Evolutionary conservation across 805 yeast species (phyloP).

Genomic region (Ogataea corticis): DNA sequence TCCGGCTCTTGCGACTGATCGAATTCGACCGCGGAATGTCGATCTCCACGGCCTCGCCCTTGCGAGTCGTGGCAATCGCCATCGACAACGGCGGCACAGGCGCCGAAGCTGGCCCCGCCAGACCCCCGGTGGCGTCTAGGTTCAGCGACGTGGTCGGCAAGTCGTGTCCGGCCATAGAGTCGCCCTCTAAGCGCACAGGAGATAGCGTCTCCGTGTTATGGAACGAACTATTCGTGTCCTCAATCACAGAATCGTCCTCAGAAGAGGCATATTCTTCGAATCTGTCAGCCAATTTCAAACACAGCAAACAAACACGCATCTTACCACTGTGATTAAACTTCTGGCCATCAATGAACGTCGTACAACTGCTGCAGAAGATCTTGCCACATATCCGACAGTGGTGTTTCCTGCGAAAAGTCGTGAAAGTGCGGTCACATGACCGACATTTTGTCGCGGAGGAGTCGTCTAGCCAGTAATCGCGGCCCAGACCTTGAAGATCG

Average conservation of each 20-base stretch:
- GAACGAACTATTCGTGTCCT: conserved; percentile 33
- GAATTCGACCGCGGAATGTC: conserved; percentile 39
- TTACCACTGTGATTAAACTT: conserved; percentile 64
- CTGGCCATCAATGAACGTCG: conserved; percentile 67
- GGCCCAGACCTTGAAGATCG: conserved; percentile 49
- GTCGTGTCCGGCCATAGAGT: conserved; percentile 7
- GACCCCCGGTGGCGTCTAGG: conserved; percentile 11
- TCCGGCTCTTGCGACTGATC: conserved; percentile 28
- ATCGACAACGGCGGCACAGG: conserved; percentile 65
- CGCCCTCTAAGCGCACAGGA: conserved; percentile 18
- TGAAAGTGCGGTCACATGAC: conserved; percentile 75
- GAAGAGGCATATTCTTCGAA: conserved; percentile 69
- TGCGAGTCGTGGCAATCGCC: conserved; percentile 81
- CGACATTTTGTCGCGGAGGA: conserved; percentile 88
- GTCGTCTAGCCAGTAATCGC: conserved; percentile 96
- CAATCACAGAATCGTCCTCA: conserved; percentile 51
- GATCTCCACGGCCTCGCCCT: conserved; percentile 78
- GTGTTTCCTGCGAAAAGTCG: conserved; percentile 86
- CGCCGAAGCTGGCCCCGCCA: conserved; percentile 31
- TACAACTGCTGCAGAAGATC: conserved; percentile 85
- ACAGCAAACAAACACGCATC: conserved; percentile 75
- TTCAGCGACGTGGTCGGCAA: conserved; percentile 9
- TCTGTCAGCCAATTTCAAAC: conserved; percentile 60
- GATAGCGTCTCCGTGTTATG: conserved; percentile 19
- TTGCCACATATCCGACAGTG: conserved; percentile 97